These are phyloP conservation scores for Podaxis sp. DNA, from an alignment of 768 basidiomycete species.

Conservation along the genomic window DNA sequence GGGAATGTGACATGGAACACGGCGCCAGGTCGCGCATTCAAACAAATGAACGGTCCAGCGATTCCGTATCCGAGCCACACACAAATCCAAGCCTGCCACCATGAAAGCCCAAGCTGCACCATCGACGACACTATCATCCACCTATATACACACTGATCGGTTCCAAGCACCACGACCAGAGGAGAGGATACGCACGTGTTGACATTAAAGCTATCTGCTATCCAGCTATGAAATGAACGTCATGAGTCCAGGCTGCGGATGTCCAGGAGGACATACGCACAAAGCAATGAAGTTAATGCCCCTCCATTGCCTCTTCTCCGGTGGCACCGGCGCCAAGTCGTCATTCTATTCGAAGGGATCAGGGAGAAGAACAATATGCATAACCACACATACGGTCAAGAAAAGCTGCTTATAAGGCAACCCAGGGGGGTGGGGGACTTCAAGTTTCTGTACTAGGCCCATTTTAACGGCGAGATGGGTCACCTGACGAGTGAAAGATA, in stretches of 20 bases:
- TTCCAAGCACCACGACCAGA: slow-evolving; percentile 4
- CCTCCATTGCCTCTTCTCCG: slow-evolving; percentile 65
- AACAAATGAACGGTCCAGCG: slow-evolving; percentile 68
- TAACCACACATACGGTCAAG: slow-evolving; percentile 43
- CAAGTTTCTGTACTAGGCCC: slow-evolving; percentile 40
- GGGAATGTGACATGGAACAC: slow-evolving; percentile 77
- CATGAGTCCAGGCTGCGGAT: background rate
- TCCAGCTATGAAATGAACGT: slow-evolving; percentile 50
- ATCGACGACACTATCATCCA: slow-evolving; percentile 81
- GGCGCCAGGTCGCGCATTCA: slow-evolving; percentile 79
- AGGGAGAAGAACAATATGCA: slow-evolving; percentile 11
- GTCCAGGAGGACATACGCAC: slow-evolving; percentile 33
- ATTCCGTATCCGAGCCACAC: slow-evolving; percentile 65
- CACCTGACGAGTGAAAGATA: background rate
- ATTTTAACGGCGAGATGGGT: slow-evolving; percentile 18
- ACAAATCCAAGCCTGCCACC: slow-evolving; percentile 87
- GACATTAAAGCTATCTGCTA: slow-evolving; percentile 79
- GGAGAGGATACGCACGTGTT: slow-evolving; percentile 53
- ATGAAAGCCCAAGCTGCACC: slow-evolving; percentile 69
- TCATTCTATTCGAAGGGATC: slow-evolving; percentile 50
- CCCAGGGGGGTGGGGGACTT: slow-evolving; percentile 54
- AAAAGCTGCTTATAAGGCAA: slow-evolving; percentile 57
- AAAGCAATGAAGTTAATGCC: slow-evolving; percentile 66
- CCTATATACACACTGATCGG: slow-evolving; percentile 30
- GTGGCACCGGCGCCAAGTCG: slow-evolving; percentile 67